Evolutionary conservation across 768 basidiomycete species (phyloP), one percentile per base, ranked within the genome.

Genomic region (Mycena capillaripes): DNA sequence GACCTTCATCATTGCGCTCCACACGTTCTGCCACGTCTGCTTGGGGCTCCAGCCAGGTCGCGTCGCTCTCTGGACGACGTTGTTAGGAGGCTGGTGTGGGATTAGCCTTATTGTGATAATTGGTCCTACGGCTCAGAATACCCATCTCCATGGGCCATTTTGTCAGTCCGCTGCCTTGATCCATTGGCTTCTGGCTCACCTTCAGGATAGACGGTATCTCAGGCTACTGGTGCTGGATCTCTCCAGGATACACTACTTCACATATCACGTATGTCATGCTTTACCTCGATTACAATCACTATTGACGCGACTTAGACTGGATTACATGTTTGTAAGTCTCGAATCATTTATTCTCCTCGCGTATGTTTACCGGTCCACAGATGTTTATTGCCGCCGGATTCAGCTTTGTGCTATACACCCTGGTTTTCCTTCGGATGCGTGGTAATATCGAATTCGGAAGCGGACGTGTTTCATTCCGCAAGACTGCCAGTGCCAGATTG

Each of bases 171-270:
- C n/a, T 40, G 34, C 16, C 0, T 16, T 40, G 6, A 10, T 32
- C 10, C n/a, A 16, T 40, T n/a, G 17, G 29, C 12, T n/a, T 32
- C 27, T 40, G 38, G n/a, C 64, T 58, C 30, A 70, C 34, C 44
- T 42, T 1, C 21, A n/a, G 21, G 11, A 42, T 61, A 90, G 89
- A 85, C 73, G 87, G 84, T 0, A 85, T 89, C 46, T 85, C 87
- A 0, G 88, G 86, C 2, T 84, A 86, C 71, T 90, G 86, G 87
- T 90, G 88, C 73, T 89, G 88, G 88, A 90, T 91, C 25, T 81
- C 86, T 12, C 81, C 83, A 17, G 78, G 78, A 23, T 89, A 89
- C 69, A 76, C 78, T 2, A 63, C 78, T 1, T 80, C 86, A 70
- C 84, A 84, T 17, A 81, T 89, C 56, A 82, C 82, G 89, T 89